Conservation (phyloP, 169 alveolate genomes). For the Plasmodium adleri region DNA sequence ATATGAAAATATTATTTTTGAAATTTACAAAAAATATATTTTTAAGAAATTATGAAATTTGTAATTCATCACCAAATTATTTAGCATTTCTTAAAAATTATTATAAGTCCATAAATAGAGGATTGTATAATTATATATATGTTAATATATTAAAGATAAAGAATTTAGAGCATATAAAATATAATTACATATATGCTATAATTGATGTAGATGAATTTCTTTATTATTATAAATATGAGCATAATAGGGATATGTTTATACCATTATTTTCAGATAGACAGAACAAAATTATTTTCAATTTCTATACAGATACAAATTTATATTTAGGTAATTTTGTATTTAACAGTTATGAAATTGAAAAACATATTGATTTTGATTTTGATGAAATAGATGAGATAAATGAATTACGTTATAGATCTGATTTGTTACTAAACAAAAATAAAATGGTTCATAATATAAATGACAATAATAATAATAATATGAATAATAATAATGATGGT, state of each 20-base stretch:
- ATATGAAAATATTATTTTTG: constrained; percentile 50
- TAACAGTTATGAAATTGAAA: constrained; percentile 60
- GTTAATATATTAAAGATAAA: constrained; percentile 66
- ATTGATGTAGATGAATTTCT: constrained; percentile 68
- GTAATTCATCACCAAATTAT: constrained; percentile 46
- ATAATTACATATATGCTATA: constrained; percentile 59
- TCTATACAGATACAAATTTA: constrained; percentile 49
- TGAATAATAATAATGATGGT: too few relatives aligned
- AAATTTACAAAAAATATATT: constrained; percentile 45
- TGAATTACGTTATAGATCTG: background rate
- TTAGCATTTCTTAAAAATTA: constrained; percentile 37
- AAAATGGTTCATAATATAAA: too few relatives aligned
- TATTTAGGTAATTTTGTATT: constrained; percentile 50
- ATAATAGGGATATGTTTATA: constrained; percentile 70
- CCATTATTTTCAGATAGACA: constrained; percentile 61
- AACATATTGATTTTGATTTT: constrained; percentile 62
- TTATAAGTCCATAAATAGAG: constrained; percentile 27
- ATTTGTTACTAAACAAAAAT: constrained; percentile 19
- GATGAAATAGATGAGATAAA: constrained; percentile 15
- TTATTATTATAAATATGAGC: constrained; percentile 63
- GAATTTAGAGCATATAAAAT: constrained; percentile 43
- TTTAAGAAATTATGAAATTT: constrained; percentile 50
- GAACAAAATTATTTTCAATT: constrained; percentile 41
- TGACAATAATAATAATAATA: too few relatives aligned
- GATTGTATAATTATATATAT: constrained; percentile 47